Conservation (phyloP, 371 early-diverging fungal genomes). For the Mucor indicus region DNA sequence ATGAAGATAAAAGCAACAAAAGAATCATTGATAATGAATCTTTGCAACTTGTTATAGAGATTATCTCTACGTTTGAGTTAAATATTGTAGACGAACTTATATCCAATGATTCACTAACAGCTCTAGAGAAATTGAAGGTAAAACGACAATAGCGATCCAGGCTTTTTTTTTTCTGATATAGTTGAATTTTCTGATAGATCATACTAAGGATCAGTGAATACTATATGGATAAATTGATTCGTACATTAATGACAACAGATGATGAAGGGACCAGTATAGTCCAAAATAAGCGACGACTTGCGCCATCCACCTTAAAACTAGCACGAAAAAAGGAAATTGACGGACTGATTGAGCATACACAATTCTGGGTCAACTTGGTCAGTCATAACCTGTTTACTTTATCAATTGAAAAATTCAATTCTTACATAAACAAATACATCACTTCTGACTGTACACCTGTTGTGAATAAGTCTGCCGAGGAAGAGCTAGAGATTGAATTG, state of each 20-base stretch:
- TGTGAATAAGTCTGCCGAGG: too few relatives aligned
- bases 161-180: too few relatives aligned
- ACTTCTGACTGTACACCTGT: too few relatives aligned
- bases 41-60: conserved; percentile 8
- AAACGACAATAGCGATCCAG: too few relatives aligned
- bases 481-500: conserved; percentile 4
- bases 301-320: not conserved
- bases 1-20: not conserved
- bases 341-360: not conserved
- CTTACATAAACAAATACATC: not conserved
- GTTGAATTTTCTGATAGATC: too few relatives aligned
- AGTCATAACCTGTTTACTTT: conserved; percentile 1
- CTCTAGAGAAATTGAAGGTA: too few relatives aligned
- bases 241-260: conserved; percentile 3
- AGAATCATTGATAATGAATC: conserved; percentile 1
- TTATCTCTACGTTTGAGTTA: not conserved
- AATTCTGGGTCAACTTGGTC: conserved; percentile 6
- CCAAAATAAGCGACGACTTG: not conserved
- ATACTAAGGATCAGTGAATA: conserved; percentile 28
- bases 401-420: not conserved
- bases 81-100: conserved; percentile 8
- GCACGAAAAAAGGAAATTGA: conserved; percentile 9
- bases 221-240: conserved; percentile 26
- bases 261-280: not conserved
- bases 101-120: not conserved